phyloP scores from a whole-genome alignment of 768 basidiomycete species.

The Pholiota molesta region DNA sequence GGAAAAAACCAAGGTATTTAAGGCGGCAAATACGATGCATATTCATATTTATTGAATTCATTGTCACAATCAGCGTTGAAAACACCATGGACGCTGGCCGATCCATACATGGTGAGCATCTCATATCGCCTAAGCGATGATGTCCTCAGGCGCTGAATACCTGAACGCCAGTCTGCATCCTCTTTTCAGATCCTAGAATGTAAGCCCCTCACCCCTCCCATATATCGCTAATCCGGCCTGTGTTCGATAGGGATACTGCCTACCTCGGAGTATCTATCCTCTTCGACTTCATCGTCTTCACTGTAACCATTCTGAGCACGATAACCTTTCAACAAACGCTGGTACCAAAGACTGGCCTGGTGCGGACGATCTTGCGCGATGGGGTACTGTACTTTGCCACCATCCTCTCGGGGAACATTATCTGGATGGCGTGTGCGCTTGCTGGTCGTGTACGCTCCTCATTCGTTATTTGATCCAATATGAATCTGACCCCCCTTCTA shows the following conservation, averaged over 20 bases:
- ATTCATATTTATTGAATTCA: not conserved
- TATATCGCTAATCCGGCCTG: not conserved
- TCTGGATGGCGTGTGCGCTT: conserved; percentile 30
- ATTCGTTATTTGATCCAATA: not conserved
- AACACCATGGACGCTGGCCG: conserved; percentile 12
- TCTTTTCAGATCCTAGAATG: conserved; percentile 22
- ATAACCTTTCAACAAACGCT: conserved; percentile 3
- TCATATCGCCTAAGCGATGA: not conserved
- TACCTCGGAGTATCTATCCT: conserved; percentile 28
- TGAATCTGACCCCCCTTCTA: not conserved
- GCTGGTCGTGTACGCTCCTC: conserved; percentile 23
- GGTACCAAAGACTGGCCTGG: conserved; percentile 13
- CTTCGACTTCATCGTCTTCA: conserved; percentile 30
- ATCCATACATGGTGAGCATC: conserved; percentile 19
- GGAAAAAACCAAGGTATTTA: conserved; percentile 26
- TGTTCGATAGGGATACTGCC: conserved; percentile 26
- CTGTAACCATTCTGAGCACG: conserved; percentile 24
- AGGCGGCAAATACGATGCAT: not conserved
- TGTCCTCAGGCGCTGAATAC: not conserved
- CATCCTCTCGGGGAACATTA: conserved; percentile 29
- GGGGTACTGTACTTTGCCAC: conserved; percentile 29
- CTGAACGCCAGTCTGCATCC: conserved; percentile 16
- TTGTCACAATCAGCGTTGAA: conserved; percentile 5
- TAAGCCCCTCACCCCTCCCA: not conserved
- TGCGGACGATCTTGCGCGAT: conserved; percentile 28